phyloP scores from a whole-genome alignment of 805 yeast species.

The Lipomyces anomalus region DNA sequence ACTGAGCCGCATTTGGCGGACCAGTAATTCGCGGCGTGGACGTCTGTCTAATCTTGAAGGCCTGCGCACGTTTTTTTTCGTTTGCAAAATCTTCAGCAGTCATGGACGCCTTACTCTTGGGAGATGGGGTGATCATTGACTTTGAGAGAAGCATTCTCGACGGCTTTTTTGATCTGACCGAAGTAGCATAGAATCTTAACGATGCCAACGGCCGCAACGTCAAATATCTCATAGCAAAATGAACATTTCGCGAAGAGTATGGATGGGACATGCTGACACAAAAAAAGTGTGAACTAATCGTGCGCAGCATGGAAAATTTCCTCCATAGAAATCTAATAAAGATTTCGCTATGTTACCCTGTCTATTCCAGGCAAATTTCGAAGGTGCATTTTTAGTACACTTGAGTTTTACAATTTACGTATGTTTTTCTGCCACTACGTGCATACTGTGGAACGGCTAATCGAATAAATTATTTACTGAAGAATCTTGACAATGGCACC shows the following conservation, averaged over 20 bases:
- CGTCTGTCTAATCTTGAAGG: constrained; percentile 10
- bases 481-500: background rate
- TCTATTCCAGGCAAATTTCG: too few relatives aligned
- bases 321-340: too few relatives aligned
- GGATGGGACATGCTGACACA: too few relatives aligned
- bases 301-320: too few relatives aligned
- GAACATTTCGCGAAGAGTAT: too few relatives aligned
- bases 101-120: constrained; percentile 9
- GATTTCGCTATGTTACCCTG: too few relatives aligned
- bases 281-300: too few relatives aligned
- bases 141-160: constrained; percentile 8
- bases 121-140: constrained; percentile 12
- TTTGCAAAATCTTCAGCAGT: constrained; percentile 14
- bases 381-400: background rate
- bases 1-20: constrained; percentile 33
- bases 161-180: background rate
- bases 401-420: background rate
- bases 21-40: constrained; percentile 12
- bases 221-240: too few relatives aligned
- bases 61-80: constrained; percentile 11
- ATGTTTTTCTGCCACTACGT: too few relatives aligned
- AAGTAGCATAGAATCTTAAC: background rate
- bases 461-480: background rate
- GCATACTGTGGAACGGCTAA: too few relatives aligned
- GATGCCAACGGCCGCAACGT: too few relatives aligned